Evolutionary conservation across 129 eudicot genomes (phyloP).

Genomic region (Cynara cardunculus): DNA sequence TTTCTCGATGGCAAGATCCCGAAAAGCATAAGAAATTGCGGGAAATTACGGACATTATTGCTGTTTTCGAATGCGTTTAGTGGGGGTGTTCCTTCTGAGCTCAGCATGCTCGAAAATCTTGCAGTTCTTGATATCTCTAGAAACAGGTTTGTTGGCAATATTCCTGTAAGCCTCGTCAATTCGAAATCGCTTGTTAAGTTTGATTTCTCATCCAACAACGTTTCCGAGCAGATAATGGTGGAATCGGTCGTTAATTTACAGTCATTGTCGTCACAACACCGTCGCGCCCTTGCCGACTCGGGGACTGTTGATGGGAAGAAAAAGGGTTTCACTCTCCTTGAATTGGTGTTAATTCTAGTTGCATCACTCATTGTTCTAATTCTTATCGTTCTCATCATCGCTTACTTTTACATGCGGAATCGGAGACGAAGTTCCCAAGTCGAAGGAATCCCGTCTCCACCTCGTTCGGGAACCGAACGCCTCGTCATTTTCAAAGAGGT

Average conservation of each 20-base stretch:
- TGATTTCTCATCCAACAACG: slow-evolving; percentile 6
- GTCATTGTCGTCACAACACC: slow-evolving; percentile 13
- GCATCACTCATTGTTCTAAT: slow-evolving; percentile 42
- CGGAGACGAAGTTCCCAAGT: slow-evolving; percentile 27
- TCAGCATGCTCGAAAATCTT: slow-evolving; percentile 31
- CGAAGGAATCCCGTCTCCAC: slow-evolving; percentile 24
- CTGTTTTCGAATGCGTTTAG: slow-evolving; percentile 33
- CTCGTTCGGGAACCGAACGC: slow-evolving; percentile 34
- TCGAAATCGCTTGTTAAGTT: neutral
- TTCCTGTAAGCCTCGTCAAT: slow-evolving; percentile 20
- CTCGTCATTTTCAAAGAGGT: slow-evolving; percentile 40
- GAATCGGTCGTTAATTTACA: slow-evolving; percentile 8
- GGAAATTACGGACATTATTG: slow-evolving; percentile 34
- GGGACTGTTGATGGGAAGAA: neutral
- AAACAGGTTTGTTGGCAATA: slow-evolving; percentile 28
- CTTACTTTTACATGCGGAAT: slow-evolving; percentile 38
- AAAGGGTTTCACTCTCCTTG: slow-evolving; percentile 29
- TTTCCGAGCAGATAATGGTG: neutral
- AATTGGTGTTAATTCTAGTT: slow-evolving; percentile 26
- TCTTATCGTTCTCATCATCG: slow-evolving; percentile 32
- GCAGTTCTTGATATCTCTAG: slow-evolving; percentile 44
- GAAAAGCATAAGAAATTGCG: slow-evolving; percentile 28
- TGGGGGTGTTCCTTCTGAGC: slow-evolving; percentile 36
- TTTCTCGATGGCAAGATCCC: slow-evolving; percentile 35
- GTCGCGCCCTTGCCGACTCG: slow-evolving; percentile 3